Evolutionary conservation across 2,329 filamentous ascomycete genomes (phyloP), one percentile per base, ranked within the genome.

Genomic region (Alternaria sp.): DNA sequence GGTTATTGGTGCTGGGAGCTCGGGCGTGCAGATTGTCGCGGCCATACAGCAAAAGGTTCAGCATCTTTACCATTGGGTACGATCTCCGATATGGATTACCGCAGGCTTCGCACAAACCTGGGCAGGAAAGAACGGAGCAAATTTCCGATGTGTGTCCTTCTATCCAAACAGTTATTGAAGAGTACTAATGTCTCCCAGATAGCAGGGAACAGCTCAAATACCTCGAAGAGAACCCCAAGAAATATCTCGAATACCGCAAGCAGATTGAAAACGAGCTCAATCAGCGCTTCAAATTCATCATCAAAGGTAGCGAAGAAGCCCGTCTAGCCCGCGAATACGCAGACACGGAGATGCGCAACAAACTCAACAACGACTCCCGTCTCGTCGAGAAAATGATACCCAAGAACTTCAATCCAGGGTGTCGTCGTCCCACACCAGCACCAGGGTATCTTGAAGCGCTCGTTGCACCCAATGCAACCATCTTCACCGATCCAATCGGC

Each of bases 271-370:
- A 80, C 59, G 81, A 83, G 61, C 76, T 87, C 16, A 86, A 85
- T 60, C 80, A 81, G 46, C 78, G 82, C 6, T 87, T 86, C 77
- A 83, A 82, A 46, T 82, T 86, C 71, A 85, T 85, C 66, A 75
- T 83, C 63, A 84, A 83, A 66, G 81, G 81, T n/a, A 81, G 78
- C 7, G 57, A 78, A 51, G 82, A 83, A 73, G 81, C 82, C 2
- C 71, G 73, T 52, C 71, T 77, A 26, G 82, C 82, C 11, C 74
- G 77, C 7, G 76, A 79, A n/a, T 80, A 75, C 58, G 68, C 74
- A 30, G 72, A 74, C 53, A 64, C 72, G 4, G 76, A 81, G 52
- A 83, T 83, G 81, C 70, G 68, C 12, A 68, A 68, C 18, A 80
- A 80, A 43, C 69, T 83, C 24, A 72, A 79, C 38, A 62, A 78